These are phyloP conservation scores for Oryza glaberrima DNA, from an alignment of 176 grass and related monocot genomes.

Conservation along the genomic window DNA sequence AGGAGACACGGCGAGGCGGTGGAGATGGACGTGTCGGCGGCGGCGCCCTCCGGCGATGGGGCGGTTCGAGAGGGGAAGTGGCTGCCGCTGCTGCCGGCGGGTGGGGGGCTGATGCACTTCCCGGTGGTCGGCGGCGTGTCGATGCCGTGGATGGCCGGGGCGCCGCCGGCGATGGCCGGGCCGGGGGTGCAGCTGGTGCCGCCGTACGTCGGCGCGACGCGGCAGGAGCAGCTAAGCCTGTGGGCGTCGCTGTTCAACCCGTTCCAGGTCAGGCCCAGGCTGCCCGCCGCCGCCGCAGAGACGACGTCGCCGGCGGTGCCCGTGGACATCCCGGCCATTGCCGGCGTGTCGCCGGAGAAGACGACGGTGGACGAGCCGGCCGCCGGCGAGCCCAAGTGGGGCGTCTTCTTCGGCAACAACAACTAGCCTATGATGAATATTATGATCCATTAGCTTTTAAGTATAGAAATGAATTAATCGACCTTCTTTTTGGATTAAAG, in stretches of 20 bases:
- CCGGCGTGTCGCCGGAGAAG: conserved; percentile 28
- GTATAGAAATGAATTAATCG: neutral
- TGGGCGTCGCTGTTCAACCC: conserved; percentile 68
- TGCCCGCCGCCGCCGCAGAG: conserved; percentile 16
- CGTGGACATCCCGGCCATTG: conserved; percentile 19
- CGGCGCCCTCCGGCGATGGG: too few relatives aligned
- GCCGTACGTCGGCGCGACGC: conserved; percentile 45
- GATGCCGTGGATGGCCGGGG: neutral
- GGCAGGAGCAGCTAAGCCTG: conserved; percentile 59
- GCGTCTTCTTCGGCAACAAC: conserved; percentile 44
- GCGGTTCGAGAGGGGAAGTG: neutral
- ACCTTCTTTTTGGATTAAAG: conserved; percentile 3
- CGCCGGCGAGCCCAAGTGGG: conserved; percentile 45
- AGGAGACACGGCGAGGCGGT: neutral
- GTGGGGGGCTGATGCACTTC: neutral
- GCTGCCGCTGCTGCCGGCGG: neutral
- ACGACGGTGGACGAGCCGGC: conserved; percentile 37
- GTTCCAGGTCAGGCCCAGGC: conserved; percentile 42
- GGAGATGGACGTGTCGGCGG: neutral
- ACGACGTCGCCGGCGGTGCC: conserved; percentile 10
- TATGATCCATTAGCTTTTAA: neutral
- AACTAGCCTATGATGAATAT: neutral
- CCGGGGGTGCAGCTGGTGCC: neutral
- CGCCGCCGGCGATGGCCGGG: neutral
- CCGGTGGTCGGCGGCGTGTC: neutral